phyloP scores from a whole-genome alignment of 768 basidiomycete genomes.

The Lentinula raphanica region DNA sequence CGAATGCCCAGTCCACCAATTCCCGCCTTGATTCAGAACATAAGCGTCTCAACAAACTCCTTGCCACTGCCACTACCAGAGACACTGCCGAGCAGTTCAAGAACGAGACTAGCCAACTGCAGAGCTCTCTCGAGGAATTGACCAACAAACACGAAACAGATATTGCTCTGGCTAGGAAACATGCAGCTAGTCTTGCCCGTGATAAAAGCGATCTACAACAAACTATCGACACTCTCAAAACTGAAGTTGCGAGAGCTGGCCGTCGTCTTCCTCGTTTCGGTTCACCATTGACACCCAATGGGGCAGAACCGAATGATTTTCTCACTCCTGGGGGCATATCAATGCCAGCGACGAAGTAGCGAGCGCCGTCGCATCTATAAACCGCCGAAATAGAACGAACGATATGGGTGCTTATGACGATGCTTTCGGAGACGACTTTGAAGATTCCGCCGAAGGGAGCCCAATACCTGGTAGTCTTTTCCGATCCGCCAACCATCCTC shows the following conservation, averaged over 20 bases:
- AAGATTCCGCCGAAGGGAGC: conserved; percentile 61
- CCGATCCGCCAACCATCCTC: conserved; percentile 68
- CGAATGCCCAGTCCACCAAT: conserved; percentile 58
- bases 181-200: conserved; percentile 79
- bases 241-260: conserved; percentile 62
- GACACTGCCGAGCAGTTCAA: conserved; percentile 82
- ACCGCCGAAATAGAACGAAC: conserved; percentile 35
- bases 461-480: conserved; percentile 46
- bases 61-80: conserved; percentile 64
- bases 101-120: conserved; percentile 75
- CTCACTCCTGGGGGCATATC: conserved; percentile 53
- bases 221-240: conserved; percentile 69
- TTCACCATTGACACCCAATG: conserved; percentile 70
- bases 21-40: conserved; percentile 78
- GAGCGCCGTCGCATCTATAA: conserved; percentile 54
- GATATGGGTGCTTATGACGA: conserved; percentile 42
- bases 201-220: conserved; percentile 92
- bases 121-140: conserved; percentile 59
- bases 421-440: conserved; percentile 39
- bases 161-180: conserved; percentile 84
- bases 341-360: conserved; percentile 67
- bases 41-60: conserved; percentile 71
- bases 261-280: conserved; percentile 61
- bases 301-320: conserved; percentile 36
- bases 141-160: conserved; percentile 93